Evolutionary conservation across 768 basidiomycete genomes (phyloP).

Genomic region (Phanerochaete sordida): DNA sequence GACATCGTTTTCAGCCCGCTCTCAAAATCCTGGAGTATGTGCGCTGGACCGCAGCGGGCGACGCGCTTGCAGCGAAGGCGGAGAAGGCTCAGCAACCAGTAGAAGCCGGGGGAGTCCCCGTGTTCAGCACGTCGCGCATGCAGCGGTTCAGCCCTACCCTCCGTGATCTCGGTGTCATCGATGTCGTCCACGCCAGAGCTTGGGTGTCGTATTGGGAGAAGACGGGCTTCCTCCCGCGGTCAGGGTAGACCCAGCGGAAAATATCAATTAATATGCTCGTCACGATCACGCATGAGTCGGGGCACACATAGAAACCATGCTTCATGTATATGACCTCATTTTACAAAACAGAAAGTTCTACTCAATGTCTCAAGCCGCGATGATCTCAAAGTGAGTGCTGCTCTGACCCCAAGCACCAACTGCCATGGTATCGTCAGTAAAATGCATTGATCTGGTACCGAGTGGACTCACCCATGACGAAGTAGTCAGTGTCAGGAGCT

Average conservation of each 20-base stretch:
- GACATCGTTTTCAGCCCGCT: slow-evolving; percentile 4
- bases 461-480: neutral
- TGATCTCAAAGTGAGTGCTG: neutral
- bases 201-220: slow-evolving; percentile 6
- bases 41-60: neutral
- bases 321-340: too few species aligned
- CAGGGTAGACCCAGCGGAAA: neutral
- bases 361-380: too few species aligned
- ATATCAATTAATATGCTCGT: neutral
- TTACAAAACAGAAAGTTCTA: too few species aligned
- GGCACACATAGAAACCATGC: too few species aligned
- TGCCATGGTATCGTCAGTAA: too few species aligned
- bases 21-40: slow-evolving; percentile 9
- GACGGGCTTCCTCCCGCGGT: slow-evolving; percentile 1
- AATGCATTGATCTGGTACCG: too few species aligned
- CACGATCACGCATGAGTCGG: too few species aligned
- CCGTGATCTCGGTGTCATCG: neutral
- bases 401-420: neutral
- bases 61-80: neutral
- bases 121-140: neutral
- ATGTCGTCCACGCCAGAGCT: neutral
- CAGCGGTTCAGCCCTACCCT: neutral
- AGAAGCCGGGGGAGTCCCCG: neutral
- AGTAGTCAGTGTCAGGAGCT: neutral
- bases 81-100: neutral